Conservation (phyloP, 345 rosid species). For the Eucalyptus shirleyi region DNA sequence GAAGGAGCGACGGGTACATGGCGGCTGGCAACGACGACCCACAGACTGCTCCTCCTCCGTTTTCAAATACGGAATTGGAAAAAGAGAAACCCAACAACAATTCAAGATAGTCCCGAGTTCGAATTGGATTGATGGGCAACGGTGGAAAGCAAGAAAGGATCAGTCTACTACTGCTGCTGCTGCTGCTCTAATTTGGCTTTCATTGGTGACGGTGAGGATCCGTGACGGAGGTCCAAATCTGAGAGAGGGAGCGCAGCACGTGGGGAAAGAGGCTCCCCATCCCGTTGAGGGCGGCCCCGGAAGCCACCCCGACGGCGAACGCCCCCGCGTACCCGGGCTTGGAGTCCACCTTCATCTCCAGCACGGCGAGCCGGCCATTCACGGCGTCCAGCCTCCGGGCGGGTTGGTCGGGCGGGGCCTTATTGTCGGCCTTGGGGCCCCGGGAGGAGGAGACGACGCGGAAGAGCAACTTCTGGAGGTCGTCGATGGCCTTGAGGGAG, state of each 20-base stretch:
- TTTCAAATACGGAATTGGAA: background rate
- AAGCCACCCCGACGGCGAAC: conserved; percentile 53
- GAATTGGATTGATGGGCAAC: background rate
- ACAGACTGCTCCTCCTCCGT: background rate
- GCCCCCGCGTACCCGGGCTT: conserved; percentile 68
- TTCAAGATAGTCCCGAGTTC: background rate
- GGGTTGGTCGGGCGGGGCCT: conserved; percentile 14
- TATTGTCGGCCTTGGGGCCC: conserved; percentile 27
- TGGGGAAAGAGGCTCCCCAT: conserved; percentile 38
- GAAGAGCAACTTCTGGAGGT: conserved; percentile 62
- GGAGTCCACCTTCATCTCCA: conserved; percentile 75
- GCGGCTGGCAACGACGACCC: background rate
- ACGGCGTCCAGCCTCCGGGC: conserved; percentile 54
- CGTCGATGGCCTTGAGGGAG: conserved; percentile 71
- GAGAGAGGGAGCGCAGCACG: conserved; percentile 34
- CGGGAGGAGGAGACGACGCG: conserved; percentile 39
- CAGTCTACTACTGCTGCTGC: background rate
- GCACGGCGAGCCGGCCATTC: conserved; percentile 40
- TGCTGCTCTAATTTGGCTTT: background rate
- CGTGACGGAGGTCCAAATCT: conserved; percentile 63
- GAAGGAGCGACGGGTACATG: background rate
- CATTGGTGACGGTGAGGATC: background rate
- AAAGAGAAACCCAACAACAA: background rate
- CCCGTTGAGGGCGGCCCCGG: conserved; percentile 60
- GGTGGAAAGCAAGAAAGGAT: background rate